Evolutionary conservation across 495 filamentous ascomycete species (phyloP), one percentile per base, ranked within the genome.

Genomic region (Penicillium silybi): DNA sequence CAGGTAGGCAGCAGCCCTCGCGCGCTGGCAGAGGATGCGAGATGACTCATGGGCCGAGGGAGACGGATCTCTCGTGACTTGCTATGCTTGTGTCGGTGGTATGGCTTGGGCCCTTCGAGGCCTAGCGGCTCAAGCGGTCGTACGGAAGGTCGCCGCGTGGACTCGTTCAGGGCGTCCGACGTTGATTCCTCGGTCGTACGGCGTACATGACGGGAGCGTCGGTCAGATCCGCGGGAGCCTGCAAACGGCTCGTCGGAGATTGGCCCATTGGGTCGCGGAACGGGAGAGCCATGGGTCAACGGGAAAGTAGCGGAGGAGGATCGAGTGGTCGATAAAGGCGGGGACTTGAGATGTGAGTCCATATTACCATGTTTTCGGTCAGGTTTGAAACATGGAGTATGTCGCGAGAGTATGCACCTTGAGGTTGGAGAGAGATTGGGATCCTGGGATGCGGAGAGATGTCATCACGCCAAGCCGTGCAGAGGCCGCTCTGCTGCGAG

Each of bases 61-160:
- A 75, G 49, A 23, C 66, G 64, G 11, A 57, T 27, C 38, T 76
- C 70, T 19, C 68, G 67, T 23, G 70, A 71, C 56, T 72, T 74
- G 61, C 54, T 65, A 40, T 67, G 62, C 44, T 65, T 68, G 29
- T 69, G 61, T 17, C 64, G 66, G 34, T 62, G 61, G 27, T 57
- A 58, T 19, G 52, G 46, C 26, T 55, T 62, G 7, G 54, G n/a
- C 17, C 48, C 61, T 22, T 62, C 63, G 10, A 54, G 58, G 20
- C 65, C 59, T 52, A 58, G 32, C 20, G 43, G 52, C 29, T 62
- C 61, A 15, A 48, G 38, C 10, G 43, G 41, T 20, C 23, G 43
- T 20, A 47, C 39, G 17, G 47, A 19, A 2, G 38, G 37, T 34
- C 41, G 48, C 18, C 29, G 41, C 13, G 29, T 15, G 44, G 44